A percentile compares a stretch with the other conserved stretches of the same genome.
Conservation (phyloP, 345 rosid genomes). For the Gossypium ekmanianum region DNA sequence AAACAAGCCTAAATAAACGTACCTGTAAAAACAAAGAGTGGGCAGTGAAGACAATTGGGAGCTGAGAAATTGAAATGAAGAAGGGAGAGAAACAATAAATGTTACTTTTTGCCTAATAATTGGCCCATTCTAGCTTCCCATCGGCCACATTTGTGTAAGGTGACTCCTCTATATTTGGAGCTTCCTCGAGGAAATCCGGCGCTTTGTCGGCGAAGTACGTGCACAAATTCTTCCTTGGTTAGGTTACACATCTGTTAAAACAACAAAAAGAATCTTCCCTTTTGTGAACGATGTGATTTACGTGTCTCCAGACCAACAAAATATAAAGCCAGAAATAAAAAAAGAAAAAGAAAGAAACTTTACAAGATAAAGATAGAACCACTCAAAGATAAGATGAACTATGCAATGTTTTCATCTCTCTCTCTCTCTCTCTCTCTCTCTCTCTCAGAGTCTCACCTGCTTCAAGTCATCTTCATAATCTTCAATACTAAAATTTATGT, state of each 20-base stretch:
- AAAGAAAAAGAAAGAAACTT: slow-evolving; percentile 16
- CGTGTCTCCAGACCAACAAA: slow-evolving; percentile 13
- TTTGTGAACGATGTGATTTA: slow-evolving; percentile 16
- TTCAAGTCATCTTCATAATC: slow-evolving; percentile 87
- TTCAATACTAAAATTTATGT: slow-evolving; percentile 78
- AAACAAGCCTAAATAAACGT: slow-evolving; percentile 88
- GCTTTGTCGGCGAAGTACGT: slow-evolving; percentile 92
- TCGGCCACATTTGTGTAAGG: slow-evolving; percentile 96
- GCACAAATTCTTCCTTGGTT: slow-evolving; percentile 92
- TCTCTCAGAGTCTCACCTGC: slow-evolving; percentile 48
- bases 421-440: not conserved
- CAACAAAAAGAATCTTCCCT: slow-evolving; percentile 15
- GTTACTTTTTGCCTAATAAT: slow-evolving; percentile 84
- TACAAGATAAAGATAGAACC: slow-evolving; percentile 36
- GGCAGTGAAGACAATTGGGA: not conserved
- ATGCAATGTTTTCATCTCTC: not conserved
- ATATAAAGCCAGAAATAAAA: not conserved
- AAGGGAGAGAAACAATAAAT: not conserved
- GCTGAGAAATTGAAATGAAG: not conserved
- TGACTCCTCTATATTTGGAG: slow-evolving; percentile 94
- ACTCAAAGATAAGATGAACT: slow-evolving; percentile 33
- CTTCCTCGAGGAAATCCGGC: slow-evolving; percentile 95
- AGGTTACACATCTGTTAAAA: slow-evolving; percentile 71
- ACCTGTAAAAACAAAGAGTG: slow-evolving; percentile 37
- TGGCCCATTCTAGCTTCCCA: slow-evolving; percentile 99